Conservation (phyloP, 768 basidiomycete species). For the Mycena venus region DNA sequence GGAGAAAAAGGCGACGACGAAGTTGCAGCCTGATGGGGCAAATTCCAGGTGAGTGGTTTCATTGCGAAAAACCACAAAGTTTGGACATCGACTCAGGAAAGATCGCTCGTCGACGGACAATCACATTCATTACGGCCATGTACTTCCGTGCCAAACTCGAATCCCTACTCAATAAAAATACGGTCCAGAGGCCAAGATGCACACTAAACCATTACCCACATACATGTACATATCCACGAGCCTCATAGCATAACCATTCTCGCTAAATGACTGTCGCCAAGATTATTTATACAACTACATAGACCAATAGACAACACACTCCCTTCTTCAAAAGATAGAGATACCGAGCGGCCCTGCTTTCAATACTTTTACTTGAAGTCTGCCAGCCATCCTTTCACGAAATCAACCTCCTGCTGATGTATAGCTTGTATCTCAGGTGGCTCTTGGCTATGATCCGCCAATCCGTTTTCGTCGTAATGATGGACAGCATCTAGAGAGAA, state of each 20-base stretch:
- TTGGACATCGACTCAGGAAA: neutral
- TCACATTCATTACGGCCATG: no score
- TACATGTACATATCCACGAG: no score
- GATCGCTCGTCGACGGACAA: no score
- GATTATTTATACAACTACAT: constrained; percentile 8
- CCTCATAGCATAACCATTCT: no score
- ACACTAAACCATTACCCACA: no score
- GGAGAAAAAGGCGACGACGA: neutral
- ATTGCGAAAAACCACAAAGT: neutral
- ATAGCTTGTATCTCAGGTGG: constrained; percentile 27
- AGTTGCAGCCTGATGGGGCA: neutral
- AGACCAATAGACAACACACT: constrained; percentile 11
- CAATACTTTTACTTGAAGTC: constrained; percentile 16
- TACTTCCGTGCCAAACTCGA: no score
- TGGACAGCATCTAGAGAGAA: constrained; percentile 26
- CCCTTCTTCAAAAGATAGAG: constrained; percentile 10
- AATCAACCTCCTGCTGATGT: constrained; percentile 23
- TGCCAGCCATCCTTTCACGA: constrained; percentile 27
- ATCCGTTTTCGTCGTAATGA: constrained; percentile 30
- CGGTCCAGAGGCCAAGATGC: no score
- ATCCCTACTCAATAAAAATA: no score
- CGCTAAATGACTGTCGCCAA: no score
- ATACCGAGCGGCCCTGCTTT: constrained; percentile 11
- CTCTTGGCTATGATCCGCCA: constrained; percentile 25
- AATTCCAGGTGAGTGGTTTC: constrained; percentile 23